Evolutionary conservation across 2,329 filamentous ascomycete genomes (phyloP).

Genomic region (Fusarium brachygibbosum): DNA sequence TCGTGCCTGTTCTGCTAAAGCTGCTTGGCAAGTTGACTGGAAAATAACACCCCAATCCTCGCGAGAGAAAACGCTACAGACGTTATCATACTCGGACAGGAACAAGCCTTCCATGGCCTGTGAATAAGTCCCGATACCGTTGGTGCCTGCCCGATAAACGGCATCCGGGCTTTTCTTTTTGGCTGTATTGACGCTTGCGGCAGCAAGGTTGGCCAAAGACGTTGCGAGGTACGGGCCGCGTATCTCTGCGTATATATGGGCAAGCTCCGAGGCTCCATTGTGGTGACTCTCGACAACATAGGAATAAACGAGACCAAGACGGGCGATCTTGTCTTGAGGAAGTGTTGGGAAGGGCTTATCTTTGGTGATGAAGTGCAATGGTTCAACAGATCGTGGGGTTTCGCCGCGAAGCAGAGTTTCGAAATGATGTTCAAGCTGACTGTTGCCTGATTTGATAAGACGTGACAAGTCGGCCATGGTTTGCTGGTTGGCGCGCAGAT

Average conservation of each 20-base stretch:
- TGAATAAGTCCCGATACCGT: slow-evolving; percentile 91
- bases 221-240: slow-evolving; percentile 87
- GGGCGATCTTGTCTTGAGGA: slow-evolving; percentile 79
- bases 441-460: slow-evolving; percentile 82
- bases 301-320: slow-evolving; percentile 82
- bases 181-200: slow-evolving; percentile 85
- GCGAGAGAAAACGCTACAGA: slow-evolving; percentile 85
- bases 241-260: slow-evolving; percentile 87
- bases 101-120: slow-evolving; percentile 90
- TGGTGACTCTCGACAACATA: slow-evolving; percentile 75
- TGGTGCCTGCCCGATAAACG: slow-evolving; percentile 88
- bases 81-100: slow-evolving; percentile 89
- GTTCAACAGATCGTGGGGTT: slow-evolving; percentile 85
- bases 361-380: slow-evolving; percentile 93
- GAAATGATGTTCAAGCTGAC: slow-evolving; percentile 87
- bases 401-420: slow-evolving; percentile 80
- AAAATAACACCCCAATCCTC: slow-evolving; percentile 88
- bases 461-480: slow-evolving; percentile 84
- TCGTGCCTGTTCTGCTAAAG: slow-evolving; percentile 84
- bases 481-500: slow-evolving; percentile 90
- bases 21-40: slow-evolving; percentile 80
- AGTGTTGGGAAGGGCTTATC: slow-evolving; percentile 86
- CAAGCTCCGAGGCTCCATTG: slow-evolving; percentile 69
- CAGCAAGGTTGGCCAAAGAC: slow-evolving; percentile 86
- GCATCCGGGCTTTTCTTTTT: slow-evolving; percentile 86